Evolutionary conservation across 164 flowering plant genomes (phyloP), one percentile per base, ranked within the genome.

Genomic region (Cinnamomum micranthum): DNA sequence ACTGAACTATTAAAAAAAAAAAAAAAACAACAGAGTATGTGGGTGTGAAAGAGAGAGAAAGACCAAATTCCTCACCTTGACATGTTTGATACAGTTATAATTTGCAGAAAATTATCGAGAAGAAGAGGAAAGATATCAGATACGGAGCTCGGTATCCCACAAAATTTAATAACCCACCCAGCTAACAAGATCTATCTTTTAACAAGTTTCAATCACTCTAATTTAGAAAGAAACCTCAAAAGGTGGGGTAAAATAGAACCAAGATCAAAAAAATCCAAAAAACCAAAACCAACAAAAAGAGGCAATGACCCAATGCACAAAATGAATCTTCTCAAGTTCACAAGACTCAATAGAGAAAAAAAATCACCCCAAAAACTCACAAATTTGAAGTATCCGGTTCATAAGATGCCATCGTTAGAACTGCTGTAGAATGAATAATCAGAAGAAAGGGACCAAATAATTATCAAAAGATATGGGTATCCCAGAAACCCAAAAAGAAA

Each of bases 281-380:
- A 64, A 2, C 4, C 22, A 59, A 59, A 64, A 64, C 12, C 66
- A 20, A n/a, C 66, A 5, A 64, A n/a, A 64, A 64, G 9, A 3
- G 10, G 5, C 66, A n/a, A 24, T n/a, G 9, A 66, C 72, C 72
- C 72, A 70, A 70, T 70, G n/a, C 55, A 47, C 55, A 70, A 47
- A n/a, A 13, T 24, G 19, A 13, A 47, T 11, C 25, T 28, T 23
- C 23, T 19, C 27, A 47, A 22, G 11, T 10, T 68, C 23, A 68
- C 7, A 68, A 68, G 28, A 33, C 20, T 68, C 71, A 64, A 64
- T 4, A 64, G 22, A 12, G 15, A 0, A 22, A 0, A 31, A 14
- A 31, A 27, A 28, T 3, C 0, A 24, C 19, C 19, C 47, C 33
- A 31, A 27, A 66, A 66, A 9, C 11, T 41, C 47, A 41, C 47